Evolutionary conservation across 2,329 filamentous ascomycete genomes (phyloP).

Genomic region (Neopestalotiopsis rosae): DNA sequence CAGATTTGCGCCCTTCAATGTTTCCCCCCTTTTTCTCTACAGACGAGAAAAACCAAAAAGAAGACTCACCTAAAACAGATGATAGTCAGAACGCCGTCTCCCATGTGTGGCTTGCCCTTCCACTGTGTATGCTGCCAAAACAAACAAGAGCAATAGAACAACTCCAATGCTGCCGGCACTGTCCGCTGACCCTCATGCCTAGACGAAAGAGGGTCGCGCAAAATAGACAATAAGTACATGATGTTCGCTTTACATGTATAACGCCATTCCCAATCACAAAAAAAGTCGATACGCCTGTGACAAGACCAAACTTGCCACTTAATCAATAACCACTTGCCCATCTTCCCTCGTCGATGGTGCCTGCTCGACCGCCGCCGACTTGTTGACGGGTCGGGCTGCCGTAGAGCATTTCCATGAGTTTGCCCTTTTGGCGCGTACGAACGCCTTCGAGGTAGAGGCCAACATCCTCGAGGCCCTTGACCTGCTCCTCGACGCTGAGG

Average conservation of each 20-base stretch:
- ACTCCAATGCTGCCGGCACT: background rate
- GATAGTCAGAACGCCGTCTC: background rate
- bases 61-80: background rate
- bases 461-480: constrained; percentile 80
- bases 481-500: constrained; percentile 82
- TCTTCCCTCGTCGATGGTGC: constrained; percentile 35
- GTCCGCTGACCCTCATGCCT: background rate
- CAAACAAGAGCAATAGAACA: background rate
- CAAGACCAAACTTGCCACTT: background rate
- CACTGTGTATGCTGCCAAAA: background rate
- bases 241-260: background rate
- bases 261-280: background rate
- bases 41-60: background rate
- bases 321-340: constrained; percentile 15
- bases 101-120: background rate
- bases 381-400: constrained; percentile 42
- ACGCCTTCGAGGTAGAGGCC: constrained; percentile 79
- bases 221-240: background rate
- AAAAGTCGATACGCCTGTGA: background rate
- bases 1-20: background rate
- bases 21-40: background rate
- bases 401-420: constrained; percentile 81
- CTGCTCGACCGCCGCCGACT: constrained; percentile 28
- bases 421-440: constrained; percentile 79
- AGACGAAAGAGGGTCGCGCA: background rate